phyloP scores from a whole-genome alignment of 768 basidiomycete genomes.

The Lactarius trivialis region DNA sequence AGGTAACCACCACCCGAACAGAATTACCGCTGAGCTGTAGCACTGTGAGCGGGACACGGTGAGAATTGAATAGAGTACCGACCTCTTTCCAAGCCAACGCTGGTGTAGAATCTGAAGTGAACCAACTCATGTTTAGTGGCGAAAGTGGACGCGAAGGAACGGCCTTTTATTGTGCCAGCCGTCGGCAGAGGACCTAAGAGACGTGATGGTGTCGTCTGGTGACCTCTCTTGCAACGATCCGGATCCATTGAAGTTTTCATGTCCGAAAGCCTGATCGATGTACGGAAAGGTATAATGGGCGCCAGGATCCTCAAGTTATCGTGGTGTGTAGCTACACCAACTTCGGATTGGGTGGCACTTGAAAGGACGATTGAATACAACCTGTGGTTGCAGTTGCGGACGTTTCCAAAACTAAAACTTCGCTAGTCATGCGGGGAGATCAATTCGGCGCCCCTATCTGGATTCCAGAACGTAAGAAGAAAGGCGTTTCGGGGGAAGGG shows the following conservation, averaged over 20 bases:
- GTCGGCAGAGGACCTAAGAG: neutral
- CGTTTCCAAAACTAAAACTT: neutral
- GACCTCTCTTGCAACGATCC: slow-evolving; percentile 3
- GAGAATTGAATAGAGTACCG: neutral
- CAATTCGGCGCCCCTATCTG: slow-evolving; percentile 3
- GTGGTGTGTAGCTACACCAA: neutral
- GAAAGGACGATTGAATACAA: neutral
- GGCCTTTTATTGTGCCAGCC: slow-evolving; percentile 13
- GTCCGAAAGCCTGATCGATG: slow-evolving; percentile 15
- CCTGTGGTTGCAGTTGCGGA: neutral
- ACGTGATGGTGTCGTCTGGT: slow-evolving; percentile 1
- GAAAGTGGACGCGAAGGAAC: neutral
- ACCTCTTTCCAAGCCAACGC: slow-evolving; percentile 17
- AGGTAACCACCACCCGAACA: slow-evolving; percentile 15
- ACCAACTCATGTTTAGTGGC: slow-evolving; percentile 18
- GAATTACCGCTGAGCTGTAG: slow-evolving; percentile 11
- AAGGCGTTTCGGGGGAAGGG: neutral
- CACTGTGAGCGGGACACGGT: neutral
- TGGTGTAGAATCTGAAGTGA: slow-evolving; percentile 12
- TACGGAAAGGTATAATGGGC: slow-evolving; percentile 2
- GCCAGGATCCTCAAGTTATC: neutral
- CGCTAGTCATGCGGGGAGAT: slow-evolving; percentile 2
- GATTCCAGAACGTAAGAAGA: neutral
- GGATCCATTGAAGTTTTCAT: slow-evolving; percentile 7
- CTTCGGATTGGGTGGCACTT: neutral